phyloP scores from a whole-genome alignment of 805 yeast genomes.

The Candida patagonica region DNA sequence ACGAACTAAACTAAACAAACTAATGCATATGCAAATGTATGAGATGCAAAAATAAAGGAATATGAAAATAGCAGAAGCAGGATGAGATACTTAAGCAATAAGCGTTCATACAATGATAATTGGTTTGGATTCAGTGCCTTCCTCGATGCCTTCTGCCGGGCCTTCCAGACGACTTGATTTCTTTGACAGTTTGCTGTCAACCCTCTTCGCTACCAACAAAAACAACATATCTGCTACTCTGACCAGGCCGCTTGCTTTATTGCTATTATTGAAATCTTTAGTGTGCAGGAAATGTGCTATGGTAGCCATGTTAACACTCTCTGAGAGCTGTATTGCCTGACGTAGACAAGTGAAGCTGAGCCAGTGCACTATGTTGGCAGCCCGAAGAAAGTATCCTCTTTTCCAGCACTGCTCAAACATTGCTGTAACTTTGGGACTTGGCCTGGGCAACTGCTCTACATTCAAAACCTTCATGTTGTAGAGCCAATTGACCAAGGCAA shows the following conservation, averaged over 20 bases:
- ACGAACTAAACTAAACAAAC: not conserved
- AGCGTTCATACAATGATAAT: not conserved
- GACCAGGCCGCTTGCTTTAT: no score
- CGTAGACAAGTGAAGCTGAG: no score
- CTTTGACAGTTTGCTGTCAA: no score
- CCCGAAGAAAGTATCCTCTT: not conserved
- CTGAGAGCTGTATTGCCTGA: no score
- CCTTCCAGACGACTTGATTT: no score
- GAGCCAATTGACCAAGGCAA: not conserved
- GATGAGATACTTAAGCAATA: no score
- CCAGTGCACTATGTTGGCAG: no score
- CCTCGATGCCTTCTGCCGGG: no score
- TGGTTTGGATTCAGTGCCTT: no score
- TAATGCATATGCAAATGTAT: not conserved
- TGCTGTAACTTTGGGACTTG: not conserved
- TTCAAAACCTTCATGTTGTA: not conserved
- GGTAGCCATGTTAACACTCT: not conserved
- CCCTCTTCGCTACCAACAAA: no score
- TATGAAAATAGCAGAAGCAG: no score
- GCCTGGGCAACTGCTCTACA: not conserved
- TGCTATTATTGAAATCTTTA: not conserved
- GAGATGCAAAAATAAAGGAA: not conserved
- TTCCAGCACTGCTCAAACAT: not conserved
- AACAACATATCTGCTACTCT: no score
- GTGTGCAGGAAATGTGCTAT: not conserved